Percentiles rank a stretch among this genome's conserved stretches.
Evolutionary conservation across 176 grass and related monocot genomes (phyloP).

Genomic region (Eremochloa ophiuroides): DNA sequence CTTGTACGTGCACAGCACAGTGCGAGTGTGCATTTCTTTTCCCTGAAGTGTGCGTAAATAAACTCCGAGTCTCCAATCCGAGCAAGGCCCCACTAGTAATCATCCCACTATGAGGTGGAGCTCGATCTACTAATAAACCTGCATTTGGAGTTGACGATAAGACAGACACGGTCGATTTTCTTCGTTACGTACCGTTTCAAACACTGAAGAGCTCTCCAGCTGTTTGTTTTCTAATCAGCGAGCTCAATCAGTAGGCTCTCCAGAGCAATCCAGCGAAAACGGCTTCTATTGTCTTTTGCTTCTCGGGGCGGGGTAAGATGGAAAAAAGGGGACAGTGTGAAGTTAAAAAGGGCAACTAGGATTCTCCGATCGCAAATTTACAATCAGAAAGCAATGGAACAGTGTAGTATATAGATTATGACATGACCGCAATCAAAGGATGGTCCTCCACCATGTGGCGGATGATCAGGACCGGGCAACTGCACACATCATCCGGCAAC

Average conservation of each 20-base stretch:
- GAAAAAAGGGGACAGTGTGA: neutral
- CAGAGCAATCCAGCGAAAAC: neutral
- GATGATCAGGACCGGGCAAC: slow-evolving; percentile 13
- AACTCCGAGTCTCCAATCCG: neutral
- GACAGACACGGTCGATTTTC: neutral
- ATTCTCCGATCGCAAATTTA: neutral
- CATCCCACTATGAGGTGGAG: neutral
- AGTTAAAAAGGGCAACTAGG: neutral
- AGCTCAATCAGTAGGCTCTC: neutral
- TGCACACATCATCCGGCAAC: neutral
- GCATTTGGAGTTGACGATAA: neutral
- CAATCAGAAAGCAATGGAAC: slow-evolving; percentile 14
- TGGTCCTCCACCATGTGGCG: slow-evolving; percentile 33
- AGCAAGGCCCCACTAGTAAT: neutral
- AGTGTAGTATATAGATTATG: slow-evolving; percentile 11
- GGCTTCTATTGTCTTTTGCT: too few species aligned
- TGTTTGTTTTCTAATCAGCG: slow-evolving; percentile 1
- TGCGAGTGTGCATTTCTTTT: neutral
- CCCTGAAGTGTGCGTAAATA: neutral
- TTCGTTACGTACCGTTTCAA: neutral
- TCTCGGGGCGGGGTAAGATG: neutral
- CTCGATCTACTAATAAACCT: neutral
- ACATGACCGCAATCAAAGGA: slow-evolving; percentile 28
- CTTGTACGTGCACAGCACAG: neutral
- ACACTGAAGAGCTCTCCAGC: neutral